Evolutionary conservation across 257 asterid species (phyloP).

Genomic region (Solanum microdontum): DNA sequence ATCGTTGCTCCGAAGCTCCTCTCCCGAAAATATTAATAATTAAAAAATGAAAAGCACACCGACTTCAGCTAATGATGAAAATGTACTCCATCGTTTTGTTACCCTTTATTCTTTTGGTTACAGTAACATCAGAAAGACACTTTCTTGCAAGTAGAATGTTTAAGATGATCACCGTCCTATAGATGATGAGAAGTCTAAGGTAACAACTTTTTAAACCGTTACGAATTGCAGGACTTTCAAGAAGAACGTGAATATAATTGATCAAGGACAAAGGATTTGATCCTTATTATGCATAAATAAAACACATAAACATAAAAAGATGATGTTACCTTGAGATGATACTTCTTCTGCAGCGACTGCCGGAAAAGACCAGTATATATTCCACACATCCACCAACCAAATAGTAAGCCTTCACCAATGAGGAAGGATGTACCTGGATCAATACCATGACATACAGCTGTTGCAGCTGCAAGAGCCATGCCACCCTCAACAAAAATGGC

Average conservation of each 20-base stretch:
- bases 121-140: background rate
- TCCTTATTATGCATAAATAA: background rate
- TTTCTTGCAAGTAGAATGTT: background rate
- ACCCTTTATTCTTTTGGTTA: background rate
- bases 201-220: background rate
- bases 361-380: constrained; percentile 82
- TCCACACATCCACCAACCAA: constrained; percentile 99
- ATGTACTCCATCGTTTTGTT: background rate
- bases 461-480: constrained; percentile 58
- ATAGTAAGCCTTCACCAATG: constrained; percentile 73
- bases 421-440: constrained; percentile 87
- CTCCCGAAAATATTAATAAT: background rate
- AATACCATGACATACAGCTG: constrained; percentile 71
- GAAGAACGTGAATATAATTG: background rate
- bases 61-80: background rate
- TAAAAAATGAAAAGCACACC: background rate
- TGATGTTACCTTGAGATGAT: constrained; percentile 81
- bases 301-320: background rate
- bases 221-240: background rate
- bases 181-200: background rate
- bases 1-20: background rate
- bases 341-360: constrained; percentile 85
- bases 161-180: background rate
- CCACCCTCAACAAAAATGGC: constrained; percentile 92
- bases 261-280: background rate